Evolutionary conservation across 345 rosid species (phyloP).

Genomic region (Arabis alpina): DNA sequence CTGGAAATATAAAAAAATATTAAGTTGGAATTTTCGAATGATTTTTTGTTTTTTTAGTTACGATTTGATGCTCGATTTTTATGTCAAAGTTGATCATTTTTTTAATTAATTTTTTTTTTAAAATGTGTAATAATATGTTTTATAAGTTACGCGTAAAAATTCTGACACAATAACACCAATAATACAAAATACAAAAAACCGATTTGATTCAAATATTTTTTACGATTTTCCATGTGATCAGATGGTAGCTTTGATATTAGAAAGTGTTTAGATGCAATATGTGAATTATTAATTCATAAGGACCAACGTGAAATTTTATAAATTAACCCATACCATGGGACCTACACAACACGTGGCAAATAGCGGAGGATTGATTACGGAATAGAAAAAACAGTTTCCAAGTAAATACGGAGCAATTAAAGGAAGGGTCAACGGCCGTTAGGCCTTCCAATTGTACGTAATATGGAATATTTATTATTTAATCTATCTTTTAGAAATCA

Average conservation of each 20-base stretch:
- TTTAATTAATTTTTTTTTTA: too few species aligned
- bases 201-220: too few species aligned
- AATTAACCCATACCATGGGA: not conserved
- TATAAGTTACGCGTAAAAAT: too few species aligned
- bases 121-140: too few species aligned
- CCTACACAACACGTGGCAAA: slow-evolving; percentile 22
- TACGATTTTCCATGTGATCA: too few species aligned
- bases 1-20: too few species aligned
- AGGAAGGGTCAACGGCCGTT: slow-evolving; percentile 35
- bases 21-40: too few species aligned
- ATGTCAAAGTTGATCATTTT: too few species aligned
- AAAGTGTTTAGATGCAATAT: not conserved
- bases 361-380: not conserved
- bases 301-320: not conserved
- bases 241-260: not conserved
- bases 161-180: too few species aligned
- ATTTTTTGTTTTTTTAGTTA: too few species aligned
- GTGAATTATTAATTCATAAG: not conserved
- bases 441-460: not conserved
- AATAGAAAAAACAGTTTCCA: slow-evolving; percentile 4
- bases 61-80: too few species aligned
- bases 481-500: not conserved
- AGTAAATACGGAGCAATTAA: slow-evolving; percentile 36
- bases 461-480: not conserved
- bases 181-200: too few species aligned